Base-by-base conservation (phyloP, 139 green algal genomes). In the Auxenochlorella pyrenoidosa region DNA sequence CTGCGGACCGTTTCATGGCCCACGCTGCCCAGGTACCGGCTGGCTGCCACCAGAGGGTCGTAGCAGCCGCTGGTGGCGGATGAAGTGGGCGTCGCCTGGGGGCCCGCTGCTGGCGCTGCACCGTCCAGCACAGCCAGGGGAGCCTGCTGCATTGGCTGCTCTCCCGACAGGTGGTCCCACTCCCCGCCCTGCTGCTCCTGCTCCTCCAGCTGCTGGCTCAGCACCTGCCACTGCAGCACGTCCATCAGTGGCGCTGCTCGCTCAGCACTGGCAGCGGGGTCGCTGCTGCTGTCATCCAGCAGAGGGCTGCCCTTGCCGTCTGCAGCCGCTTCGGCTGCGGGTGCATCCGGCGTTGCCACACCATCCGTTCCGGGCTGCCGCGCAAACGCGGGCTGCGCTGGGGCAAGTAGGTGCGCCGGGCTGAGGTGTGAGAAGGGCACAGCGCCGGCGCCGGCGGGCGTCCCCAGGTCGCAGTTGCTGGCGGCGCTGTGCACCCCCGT, bases 151-250 rank as follows among this genome's bases (percentile, higher is more conserved):
- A 40, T 18, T 30, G n/a, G 63, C 32, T 43, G 68, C 68, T 1
- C 68, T 34, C 15, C 68, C 34, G 34, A 12, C 38, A 54, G 36
- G 22, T n/a, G 36, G 38, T 78, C 16, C 70, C 1, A 36, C 72
- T 78, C 38, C 22, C 30, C 6, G 63, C 38, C 63, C 22, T 18
- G 2, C 63, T 36, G 63, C 63, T 76, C 34, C 70, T 75, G 68
- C n/a, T 80, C 36, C 75, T 81, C 30, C 73, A 36, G 41, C 75
- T 81, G 75, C 30, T 38, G 68, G 68, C 68, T 75, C n/a, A 75
- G 68, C 68, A 43, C n/a, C 68, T 63, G 43, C 13, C 1, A 22
- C 43, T 32, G 75, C 44, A 13, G 6, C 54, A 63, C 54, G 54
- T 24, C 54, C 54, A 63, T 63, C 54, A 63, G 15, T 8, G 54